These are phyloP conservation scores for Fremontodendron californicum DNA, from an alignment of 345 rosid genomes.

Conservation along the genomic window DNA sequence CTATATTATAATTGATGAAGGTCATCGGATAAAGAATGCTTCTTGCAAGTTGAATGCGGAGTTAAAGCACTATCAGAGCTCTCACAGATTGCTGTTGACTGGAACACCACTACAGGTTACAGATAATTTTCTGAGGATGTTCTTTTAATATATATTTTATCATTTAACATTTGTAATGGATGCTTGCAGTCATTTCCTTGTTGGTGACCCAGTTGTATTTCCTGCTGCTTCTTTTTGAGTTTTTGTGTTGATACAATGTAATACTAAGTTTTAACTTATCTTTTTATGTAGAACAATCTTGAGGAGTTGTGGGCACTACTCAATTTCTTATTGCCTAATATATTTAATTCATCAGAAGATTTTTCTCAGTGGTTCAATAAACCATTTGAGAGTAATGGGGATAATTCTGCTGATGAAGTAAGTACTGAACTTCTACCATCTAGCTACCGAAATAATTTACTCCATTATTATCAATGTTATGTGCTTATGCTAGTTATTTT, in stretches of 20 bases:
- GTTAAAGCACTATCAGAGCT: constrained; percentile 83
- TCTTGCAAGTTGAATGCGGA: constrained; percentile 97
- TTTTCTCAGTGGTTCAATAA: constrained; percentile 98
- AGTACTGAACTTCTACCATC: constrained; percentile 24
- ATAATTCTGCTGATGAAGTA: constrained; percentile 80
- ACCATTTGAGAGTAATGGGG: constrained; percentile 86
- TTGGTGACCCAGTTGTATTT: not conserved
- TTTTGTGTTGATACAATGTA: constrained; percentile 11
- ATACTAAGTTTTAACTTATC: constrained; percentile 16
- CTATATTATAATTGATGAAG: constrained; percentile 91
- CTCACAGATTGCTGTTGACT: constrained; percentile 78
- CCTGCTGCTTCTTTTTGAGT: constrained; percentile 1
- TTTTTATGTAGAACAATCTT: constrained; percentile 67
- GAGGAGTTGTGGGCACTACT: constrained; percentile 96
- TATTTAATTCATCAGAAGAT: constrained; percentile 91
- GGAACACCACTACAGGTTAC: constrained; percentile 90
- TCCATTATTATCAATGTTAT: not conserved
- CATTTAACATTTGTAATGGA: not conserved
- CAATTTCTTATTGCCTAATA: constrained; percentile 84
- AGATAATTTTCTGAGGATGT: not conserved
- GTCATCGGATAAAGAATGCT: constrained; percentile 95
- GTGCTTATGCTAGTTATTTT: constrained; percentile 12
- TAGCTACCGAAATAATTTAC: constrained; percentile 1
- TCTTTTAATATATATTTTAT: not conserved
- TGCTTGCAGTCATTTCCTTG: not conserved